Evolutionary conservation across 371 early-diverging fungal species (phyloP).

Genomic region (Actinomortierella ambigua): DNA sequence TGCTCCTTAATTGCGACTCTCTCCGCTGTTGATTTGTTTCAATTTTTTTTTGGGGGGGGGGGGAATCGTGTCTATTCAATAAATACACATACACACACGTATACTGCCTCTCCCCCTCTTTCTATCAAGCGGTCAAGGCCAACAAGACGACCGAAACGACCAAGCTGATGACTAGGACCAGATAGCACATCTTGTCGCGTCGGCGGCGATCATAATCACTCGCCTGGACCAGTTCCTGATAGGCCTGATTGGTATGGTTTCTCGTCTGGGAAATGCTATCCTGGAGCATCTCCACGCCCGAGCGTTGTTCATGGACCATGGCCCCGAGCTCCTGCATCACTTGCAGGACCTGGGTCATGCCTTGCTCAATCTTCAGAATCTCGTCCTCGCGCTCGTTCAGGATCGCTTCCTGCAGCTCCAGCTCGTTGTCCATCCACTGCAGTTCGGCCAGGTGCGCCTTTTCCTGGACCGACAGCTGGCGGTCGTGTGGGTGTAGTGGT

Average conservation of each 20-base stretch:
- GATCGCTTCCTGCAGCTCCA: conserved; percentile 29
- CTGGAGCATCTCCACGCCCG: conserved; percentile 27
- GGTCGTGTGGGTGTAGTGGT: conserved; percentile 9
- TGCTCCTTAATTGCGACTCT: not conserved
- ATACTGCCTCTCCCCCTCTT: not conserved
- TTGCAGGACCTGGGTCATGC: conserved; percentile 29
- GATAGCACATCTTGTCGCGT: conserved; percentile 29
- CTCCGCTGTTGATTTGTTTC: not conserved
- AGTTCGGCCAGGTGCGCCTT: conserved; percentile 24
- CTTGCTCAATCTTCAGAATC: conserved; percentile 34
- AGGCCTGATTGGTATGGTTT: conserved; percentile 16
- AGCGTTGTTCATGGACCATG: conserved; percentile 28
- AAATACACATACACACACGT: not conserved
- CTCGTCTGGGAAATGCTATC: conserved; percentile 33
- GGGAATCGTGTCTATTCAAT: not conserved
- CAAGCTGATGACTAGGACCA: conserved; percentile 23
- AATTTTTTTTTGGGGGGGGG: not conserved
- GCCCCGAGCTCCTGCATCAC: conserved; percentile 40
- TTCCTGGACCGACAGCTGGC: conserved; percentile 36
- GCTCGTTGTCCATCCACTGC: conserved; percentile 25
- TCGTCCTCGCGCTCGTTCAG: conserved; percentile 34
- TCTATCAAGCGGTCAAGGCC: conserved; percentile 7
- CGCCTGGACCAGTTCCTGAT: conserved; percentile 37
- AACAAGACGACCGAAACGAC: conserved; percentile 30
- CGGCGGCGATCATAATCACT: conserved; percentile 33